Evolutionary conservation across 2,329 filamentous ascomycete genomes (phyloP), one percentile per base, ranked within the genome.

Genomic region (Colletotrichum chlorophyti): DNA sequence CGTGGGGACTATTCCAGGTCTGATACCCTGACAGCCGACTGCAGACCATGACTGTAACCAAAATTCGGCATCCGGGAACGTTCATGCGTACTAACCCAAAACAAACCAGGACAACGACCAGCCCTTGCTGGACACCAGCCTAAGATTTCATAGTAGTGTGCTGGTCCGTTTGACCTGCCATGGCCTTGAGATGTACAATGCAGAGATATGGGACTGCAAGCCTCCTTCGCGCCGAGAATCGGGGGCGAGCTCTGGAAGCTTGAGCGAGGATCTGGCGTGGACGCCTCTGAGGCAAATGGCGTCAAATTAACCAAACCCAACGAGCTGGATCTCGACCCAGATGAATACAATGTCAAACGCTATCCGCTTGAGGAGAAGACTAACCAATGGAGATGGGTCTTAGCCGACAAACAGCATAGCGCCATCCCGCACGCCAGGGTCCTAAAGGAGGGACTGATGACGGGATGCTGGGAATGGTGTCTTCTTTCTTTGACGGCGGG

Each of bases 301-400:
- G 65, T 74, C 5, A 65, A 72, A 2, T 65, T 60, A 1, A 66
- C 72, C 48, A 64, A 70, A 11, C 58, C 63, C 12, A 73, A 71
- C 72, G 67, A 71, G 61, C 67, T 66, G 23, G 57, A 61, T 10
- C 62, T 54, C 17, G 60, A 63, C 6, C 64, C 68, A 11, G 62
- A 67, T 26, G 61, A 63, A 32, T 21, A 54, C 24, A 23, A 54
- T 29, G 21, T 41, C 38, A 47, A 45, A 34, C 49, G 32, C 15
- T 57, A 63, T 8, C 53, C 63, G n/a, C 64, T 65, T 8, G 62
- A 66, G 5, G 65, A 68, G 6, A 68, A 63, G 34, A 61, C 67
- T 5, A 63, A 71, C 29, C 72, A 78, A 42, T 86, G 82, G 82
- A 69, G 80, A 2, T 86, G 82, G 82, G 77, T 81, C 63, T 85